A percentile compares a stretch with the other conserved stretches of the same genome.
Evolutionary conservation across 2,329 filamentous ascomycete genomes (phyloP).

Genomic region (Furcasterigmium furcatum): DNA sequence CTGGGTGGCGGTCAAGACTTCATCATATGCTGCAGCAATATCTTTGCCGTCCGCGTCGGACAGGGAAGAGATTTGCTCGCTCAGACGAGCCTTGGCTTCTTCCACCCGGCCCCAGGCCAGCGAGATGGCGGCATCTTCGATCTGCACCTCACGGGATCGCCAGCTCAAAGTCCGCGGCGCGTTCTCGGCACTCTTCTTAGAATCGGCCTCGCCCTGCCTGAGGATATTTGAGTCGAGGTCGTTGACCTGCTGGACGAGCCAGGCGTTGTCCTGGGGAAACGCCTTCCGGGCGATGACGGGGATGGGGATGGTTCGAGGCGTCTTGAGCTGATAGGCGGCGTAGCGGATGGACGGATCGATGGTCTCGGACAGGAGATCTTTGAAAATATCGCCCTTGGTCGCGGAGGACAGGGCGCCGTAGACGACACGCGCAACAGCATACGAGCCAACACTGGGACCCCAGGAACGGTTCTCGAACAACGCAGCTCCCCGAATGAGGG

Average conservation of each 20-base stretch:
- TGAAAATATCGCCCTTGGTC: constrained; percentile 73
- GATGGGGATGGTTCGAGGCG: constrained; percentile 81
- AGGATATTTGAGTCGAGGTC: constrained; percentile 67
- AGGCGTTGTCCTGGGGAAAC: constrained; percentile 64
- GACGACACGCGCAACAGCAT: constrained; percentile 74
- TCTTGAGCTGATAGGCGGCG: constrained; percentile 86
- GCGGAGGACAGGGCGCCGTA: constrained; percentile 72
- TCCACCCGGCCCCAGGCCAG: constrained; percentile 73
- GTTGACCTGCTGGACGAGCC: constrained; percentile 65
- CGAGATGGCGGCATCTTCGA: constrained; percentile 91
- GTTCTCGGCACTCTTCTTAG: constrained; percentile 48
- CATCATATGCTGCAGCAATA: constrained; percentile 84
- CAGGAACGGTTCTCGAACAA: constrained; percentile 87
- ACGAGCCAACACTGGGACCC: constrained; percentile 73
- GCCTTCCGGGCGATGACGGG: constrained; percentile 73
- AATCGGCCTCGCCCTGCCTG: constrained; percentile 48
- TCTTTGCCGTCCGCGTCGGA: constrained; percentile 53
- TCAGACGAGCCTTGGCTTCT: constrained; percentile 45
- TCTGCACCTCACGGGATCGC: constrained; percentile 79
- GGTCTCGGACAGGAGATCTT: constrained; percentile 79
- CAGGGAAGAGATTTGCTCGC: constrained; percentile 42
- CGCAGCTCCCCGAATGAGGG: constrained; percentile 71
- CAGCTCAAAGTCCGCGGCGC: constrained; percentile 76
- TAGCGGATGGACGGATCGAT: constrained; percentile 93
- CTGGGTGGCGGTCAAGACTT: constrained; percentile 84